Evolutionary conservation across 345 rosid genomes (phyloP), one percentile per base, ranked within the genome.

Genomic region (Carallia pectinifolia): DNA sequence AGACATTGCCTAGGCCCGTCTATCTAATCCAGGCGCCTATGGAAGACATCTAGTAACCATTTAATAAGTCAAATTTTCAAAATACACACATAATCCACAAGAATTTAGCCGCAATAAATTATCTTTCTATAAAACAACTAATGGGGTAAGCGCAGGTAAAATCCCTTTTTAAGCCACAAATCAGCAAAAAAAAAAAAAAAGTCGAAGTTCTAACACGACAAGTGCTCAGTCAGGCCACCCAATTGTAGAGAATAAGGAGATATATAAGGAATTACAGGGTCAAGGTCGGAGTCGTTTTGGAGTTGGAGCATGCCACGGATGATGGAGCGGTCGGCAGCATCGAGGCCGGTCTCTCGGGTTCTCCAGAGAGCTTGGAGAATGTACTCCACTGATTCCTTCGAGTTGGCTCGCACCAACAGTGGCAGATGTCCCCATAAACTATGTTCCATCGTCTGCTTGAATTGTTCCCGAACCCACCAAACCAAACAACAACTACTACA

Each of bases 351-450:
- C 53, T 71, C 70, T 34, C 90, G 87, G 63, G 89, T 84, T 62
- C 80, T 77, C 90, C 89, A 88, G 29, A 88, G 86, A 54, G 88
- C 79, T 71, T 86, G 87, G 61, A 88, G 90, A 60, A 86, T 60
- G 70, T 67, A 77, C 69, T 88, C 90, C 18, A 86, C 84, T 0
- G 93, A 81, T 53, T 88, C 90, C 67, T 85, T 83, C 3, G 89
- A 86, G 76, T 77, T 86, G 1, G 88, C 77, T 67, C 90, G 73
- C 52, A 85, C 80, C 18, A 88, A 72, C 29, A 88, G 64, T 6
- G 86, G 90, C 60, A 88, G 69, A 60, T 86, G 84, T 30, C 70
- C 83, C 93, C 93, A 86, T 47, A 88, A 74, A 1, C 82, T 76
- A 36, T 77, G 77, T 74, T 85, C 85, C 85, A 84, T 81, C 19